These are phyloP conservation scores for Zangia roseola DNA, from an alignment of 768 basidiomycete genomes.

Conservation along the genomic window DNA sequence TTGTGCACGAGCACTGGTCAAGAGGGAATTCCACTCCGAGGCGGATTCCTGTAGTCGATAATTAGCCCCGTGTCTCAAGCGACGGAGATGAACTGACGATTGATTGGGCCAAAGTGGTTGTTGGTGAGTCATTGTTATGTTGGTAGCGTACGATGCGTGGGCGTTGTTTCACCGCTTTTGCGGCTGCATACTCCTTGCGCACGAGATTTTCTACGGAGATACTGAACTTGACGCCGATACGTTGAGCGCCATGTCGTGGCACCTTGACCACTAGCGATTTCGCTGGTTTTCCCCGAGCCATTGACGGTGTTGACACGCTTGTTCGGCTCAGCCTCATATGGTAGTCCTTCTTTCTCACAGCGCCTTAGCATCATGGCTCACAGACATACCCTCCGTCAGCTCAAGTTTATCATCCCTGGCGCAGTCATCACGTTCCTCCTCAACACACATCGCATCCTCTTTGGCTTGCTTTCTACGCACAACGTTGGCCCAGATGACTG, in stretches of 20 bases:
- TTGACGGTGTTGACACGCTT: neutral
- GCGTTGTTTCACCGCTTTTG: slow-evolving; percentile 43
- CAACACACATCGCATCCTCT: slow-evolving; percentile 52
- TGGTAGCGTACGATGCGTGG: slow-evolving; percentile 41
- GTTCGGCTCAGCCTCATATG: too few relatives aligned
- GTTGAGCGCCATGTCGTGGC: slow-evolving; percentile 74
- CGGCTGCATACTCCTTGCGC: slow-evolving; percentile 42
- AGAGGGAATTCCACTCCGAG: slow-evolving; percentile 82
- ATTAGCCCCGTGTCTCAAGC: neutral
- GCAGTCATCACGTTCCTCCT: slow-evolving; percentile 60
- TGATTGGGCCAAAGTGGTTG: slow-evolving; percentile 50
- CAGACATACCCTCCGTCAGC: slow-evolving; percentile 60
- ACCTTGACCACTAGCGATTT: slow-evolving; percentile 62
- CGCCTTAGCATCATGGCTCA: slow-evolving; percentile 17
- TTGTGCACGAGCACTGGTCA: slow-evolving; percentile 75
- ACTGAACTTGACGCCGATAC: slow-evolving; percentile 61
- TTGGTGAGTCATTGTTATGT: slow-evolving; percentile 53
- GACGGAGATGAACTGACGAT: slow-evolving; percentile 48
- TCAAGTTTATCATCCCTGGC: slow-evolving; percentile 78
- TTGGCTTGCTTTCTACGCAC: slow-evolving; percentile 33
- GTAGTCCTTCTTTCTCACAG: too few relatives aligned
- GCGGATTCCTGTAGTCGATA: slow-evolving; percentile 56
- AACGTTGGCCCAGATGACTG: slow-evolving; percentile 42
- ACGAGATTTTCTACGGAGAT: slow-evolving; percentile 58
- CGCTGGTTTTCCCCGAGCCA: slow-evolving; percentile 46